These are phyloP conservation scores for Tricholoma hemisulphureum DNA, from an alignment of 768 basidiomycete genomes.

Conservation along the genomic window DNA sequence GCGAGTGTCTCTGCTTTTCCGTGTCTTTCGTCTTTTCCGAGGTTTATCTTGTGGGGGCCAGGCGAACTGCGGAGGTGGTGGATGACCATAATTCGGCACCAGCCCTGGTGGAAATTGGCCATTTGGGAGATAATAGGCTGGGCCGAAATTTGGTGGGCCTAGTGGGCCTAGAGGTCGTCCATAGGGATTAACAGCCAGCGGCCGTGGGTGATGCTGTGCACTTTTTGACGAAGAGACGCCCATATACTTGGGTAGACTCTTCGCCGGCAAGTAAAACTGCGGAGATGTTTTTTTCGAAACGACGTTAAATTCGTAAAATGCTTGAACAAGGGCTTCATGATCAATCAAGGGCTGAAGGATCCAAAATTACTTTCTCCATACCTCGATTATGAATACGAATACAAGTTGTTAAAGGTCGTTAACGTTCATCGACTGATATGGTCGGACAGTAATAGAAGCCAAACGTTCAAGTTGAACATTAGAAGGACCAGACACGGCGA, in stretches of 20 bases:
- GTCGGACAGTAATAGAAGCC: too few relatives aligned
- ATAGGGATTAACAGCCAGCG: neutral
- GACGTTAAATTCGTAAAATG: neutral
- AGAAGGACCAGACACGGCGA: too few relatives aligned
- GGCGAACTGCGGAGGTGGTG: neutral
- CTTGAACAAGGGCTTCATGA: neutral
- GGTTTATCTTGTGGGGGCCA: slow-evolving; percentile 1
- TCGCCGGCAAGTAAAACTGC: neutral
- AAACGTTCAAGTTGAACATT: too few relatives aligned
- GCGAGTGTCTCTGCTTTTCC: neutral
- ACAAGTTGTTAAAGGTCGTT: neutral
- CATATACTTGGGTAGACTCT: neutral
- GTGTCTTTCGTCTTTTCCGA: slow-evolving; percentile 1
- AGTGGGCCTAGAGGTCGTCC: neutral
- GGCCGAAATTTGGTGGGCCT: neutral
- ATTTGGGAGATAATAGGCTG: neutral
- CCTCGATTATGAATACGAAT: neutral
- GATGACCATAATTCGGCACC: neutral
- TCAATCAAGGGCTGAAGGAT: neutral
- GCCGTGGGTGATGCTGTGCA: neutral
- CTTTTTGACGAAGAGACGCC: neutral
- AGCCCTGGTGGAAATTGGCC: slow-evolving; percentile 5
- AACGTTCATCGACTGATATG: neutral
- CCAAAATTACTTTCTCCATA: neutral
- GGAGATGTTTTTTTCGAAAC: neutral